A percentile compares a stretch with the other conserved stretches of the same genome.
Evolutionary conservation across 2,329 filamentous ascomycete species (phyloP).

Genomic region (Colletotrichum magnum): DNA sequence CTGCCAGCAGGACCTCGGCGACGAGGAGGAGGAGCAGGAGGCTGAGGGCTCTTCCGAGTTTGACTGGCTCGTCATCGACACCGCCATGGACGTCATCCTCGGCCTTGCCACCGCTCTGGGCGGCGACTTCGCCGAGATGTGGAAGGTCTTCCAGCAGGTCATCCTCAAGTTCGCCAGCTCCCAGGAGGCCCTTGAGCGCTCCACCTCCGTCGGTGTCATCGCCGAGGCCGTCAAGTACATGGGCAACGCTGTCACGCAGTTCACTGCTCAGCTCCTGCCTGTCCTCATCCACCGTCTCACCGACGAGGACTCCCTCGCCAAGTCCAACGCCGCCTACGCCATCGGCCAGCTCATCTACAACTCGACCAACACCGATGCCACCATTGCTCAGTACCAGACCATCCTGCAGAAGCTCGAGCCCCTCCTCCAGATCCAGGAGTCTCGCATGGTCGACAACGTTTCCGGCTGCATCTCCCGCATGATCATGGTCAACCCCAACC

Average conservation of each 20-base stretch:
- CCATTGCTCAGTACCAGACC: slow-evolving; percentile 81
- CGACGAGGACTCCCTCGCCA: slow-evolving; percentile 91
- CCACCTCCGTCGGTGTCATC: slow-evolving; percentile 90
- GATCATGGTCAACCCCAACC: slow-evolving; percentile 90
- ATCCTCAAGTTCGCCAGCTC: slow-evolving; percentile 90
- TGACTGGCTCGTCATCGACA: slow-evolving; percentile 97
- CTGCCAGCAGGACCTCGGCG: slow-evolving; percentile 91
- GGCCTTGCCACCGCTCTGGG: slow-evolving; percentile 88
- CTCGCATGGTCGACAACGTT: slow-evolving; percentile 91
- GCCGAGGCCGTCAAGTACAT: slow-evolving; percentile 92
- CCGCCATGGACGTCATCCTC: slow-evolving; percentile 90
- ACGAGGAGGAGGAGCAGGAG: slow-evolving; percentile 83
- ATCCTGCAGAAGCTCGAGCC: slow-evolving; percentile 91
- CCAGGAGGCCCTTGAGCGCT: slow-evolving; percentile 88
- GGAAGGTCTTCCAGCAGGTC: slow-evolving; percentile 96
- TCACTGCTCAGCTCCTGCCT: slow-evolving; percentile 82
- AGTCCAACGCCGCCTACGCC: slow-evolving; percentile 95
- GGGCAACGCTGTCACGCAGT: slow-evolving; percentile 84
- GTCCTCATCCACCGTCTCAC: slow-evolving; percentile 87
- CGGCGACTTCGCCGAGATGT: slow-evolving; percentile 84
- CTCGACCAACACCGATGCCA: slow-evolving; percentile 78
- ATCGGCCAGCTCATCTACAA: slow-evolving; percentile 87
- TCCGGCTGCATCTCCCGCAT: slow-evolving; percentile 92
- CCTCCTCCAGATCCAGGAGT: slow-evolving; percentile 81
- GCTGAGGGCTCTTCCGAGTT: slow-evolving; percentile 90